phyloP scores from a whole-genome alignment of 2,329 filamentous ascomycete species.

The Didymella arachidicola region DNA sequence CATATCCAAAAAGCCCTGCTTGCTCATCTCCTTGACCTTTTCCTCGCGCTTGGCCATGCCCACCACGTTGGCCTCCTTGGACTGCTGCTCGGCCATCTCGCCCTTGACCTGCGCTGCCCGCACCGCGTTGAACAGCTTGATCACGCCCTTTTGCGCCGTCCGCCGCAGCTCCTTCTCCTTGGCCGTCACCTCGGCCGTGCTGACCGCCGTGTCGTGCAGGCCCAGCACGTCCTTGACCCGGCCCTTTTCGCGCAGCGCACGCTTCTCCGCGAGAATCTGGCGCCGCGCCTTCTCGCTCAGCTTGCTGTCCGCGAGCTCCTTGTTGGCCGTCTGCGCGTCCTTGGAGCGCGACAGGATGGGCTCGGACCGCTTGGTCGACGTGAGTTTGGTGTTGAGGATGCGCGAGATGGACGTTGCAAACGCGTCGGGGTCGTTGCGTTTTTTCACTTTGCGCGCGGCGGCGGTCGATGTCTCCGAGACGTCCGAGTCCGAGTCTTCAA shows the following conservation, averaged over 20 bases:
- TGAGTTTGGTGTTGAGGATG: slow-evolving; percentile 89
- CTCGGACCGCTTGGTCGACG: slow-evolving; percentile 80
- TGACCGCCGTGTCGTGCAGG: slow-evolving; percentile 59
- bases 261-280: slow-evolving; percentile 82
- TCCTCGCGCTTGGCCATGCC: slow-evolving; percentile 83
- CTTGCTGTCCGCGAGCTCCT: slow-evolving; percentile 75
- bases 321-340: slow-evolving; percentile 74
- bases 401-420: slow-evolving; percentile 94
- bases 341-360: slow-evolving; percentile 89
- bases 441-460: slow-evolving; percentile 64
- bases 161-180: slow-evolving; percentile 83
- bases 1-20: slow-evolving; percentile 93
- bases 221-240: slow-evolving; percentile 86
- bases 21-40: slow-evolving; percentile 93
- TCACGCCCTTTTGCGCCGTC: slow-evolving; percentile 89
- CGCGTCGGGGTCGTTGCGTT: slow-evolving; percentile 89
- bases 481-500: slow-evolving; percentile 41
- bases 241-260: slow-evolving; percentile 81
- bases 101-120: slow-evolving; percentile 90
- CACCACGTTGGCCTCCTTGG: slow-evolving; percentile 75
- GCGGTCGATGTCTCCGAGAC: slow-evolving; percentile 46
- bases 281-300: slow-evolving; percentile 82
- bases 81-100: slow-evolving; percentile 74
- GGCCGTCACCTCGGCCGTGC: slow-evolving; percentile 65
- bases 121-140: slow-evolving; percentile 96